phyloP scores from a whole-genome alignment of 768 basidiomycete species.

The Clavaria fumosa region DNA sequence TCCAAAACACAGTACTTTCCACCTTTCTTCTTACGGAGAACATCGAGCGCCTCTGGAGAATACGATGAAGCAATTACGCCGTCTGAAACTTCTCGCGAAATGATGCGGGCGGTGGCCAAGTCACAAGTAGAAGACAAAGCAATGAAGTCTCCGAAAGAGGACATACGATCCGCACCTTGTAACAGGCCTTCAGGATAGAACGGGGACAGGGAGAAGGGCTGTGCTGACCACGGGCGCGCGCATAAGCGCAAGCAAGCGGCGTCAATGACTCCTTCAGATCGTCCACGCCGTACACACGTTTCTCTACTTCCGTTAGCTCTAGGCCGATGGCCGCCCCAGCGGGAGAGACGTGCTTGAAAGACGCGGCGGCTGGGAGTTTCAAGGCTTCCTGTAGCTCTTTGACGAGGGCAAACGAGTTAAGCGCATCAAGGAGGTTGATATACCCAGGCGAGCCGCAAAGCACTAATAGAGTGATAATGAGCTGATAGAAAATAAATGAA shows the following conservation, averaged over 20 bases:
- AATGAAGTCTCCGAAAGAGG: slow-evolving; percentile 98
- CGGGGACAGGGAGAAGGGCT: neutral
- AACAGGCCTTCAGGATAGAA: neutral
- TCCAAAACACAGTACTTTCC: slow-evolving; percentile 97
- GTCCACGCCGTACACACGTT: slow-evolving; percentile 91
- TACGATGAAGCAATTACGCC: slow-evolving; percentile 97
- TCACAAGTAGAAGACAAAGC: slow-evolving; percentile 90
- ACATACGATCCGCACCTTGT: slow-evolving; percentile 93
- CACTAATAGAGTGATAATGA: slow-evolving; percentile 29
- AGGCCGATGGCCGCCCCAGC: slow-evolving; percentile 93
- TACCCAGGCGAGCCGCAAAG: slow-evolving; percentile 92
- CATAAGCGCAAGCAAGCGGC: slow-evolving; percentile 83
- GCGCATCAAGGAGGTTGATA: slow-evolving; percentile 94
- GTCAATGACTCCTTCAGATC: slow-evolving; percentile 86
- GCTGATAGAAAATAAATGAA: neutral
- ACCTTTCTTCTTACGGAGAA: slow-evolving; percentile 89
- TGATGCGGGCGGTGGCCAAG: slow-evolving; percentile 86
- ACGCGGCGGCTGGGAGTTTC: slow-evolving; percentile 85
- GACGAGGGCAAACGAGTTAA: slow-evolving; percentile 94
- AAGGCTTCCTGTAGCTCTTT: slow-evolving; percentile 84
- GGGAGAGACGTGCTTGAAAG: slow-evolving; percentile 99
- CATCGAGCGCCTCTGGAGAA: slow-evolving; percentile 70
- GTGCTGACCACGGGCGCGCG: slow-evolving; percentile 72
- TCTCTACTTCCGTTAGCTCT: slow-evolving; percentile 67
- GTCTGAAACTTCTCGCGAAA: slow-evolving; percentile 97